Percentiles rank a stretch among this genome's conserved stretches.
Evolutionary conservation across 345 rosid species (phyloP).

Genomic region (Salix purpurea): DNA sequence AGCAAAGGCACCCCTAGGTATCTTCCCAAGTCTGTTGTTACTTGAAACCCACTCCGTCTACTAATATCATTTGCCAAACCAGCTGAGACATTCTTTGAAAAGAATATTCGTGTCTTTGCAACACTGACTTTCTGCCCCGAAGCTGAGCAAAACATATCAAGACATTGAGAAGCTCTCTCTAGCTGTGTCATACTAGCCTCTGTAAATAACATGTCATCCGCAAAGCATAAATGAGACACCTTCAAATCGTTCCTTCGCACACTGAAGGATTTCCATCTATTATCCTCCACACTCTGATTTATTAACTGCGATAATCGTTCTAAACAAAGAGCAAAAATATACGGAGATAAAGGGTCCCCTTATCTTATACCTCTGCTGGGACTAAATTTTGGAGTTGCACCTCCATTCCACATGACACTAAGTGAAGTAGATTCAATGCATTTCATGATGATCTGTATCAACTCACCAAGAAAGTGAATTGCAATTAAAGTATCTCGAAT

Average conservation of each 20-base stretch:
- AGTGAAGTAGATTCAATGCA: not conserved
- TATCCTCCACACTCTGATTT: not conserved
- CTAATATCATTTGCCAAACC: too few relatives aligned
- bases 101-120: not conserved
- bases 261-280: too few relatives aligned
- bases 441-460: not conserved
- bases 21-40: too few relatives aligned
- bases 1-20: too few relatives aligned
- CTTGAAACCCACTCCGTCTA: too few relatives aligned
- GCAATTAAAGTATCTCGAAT: not conserved
- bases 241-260: too few relatives aligned
- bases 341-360: not conserved
- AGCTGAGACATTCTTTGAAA: too few relatives aligned
- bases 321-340: not conserved
- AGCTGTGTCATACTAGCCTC: not conserved
- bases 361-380: not conserved
- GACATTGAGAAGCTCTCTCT: not conserved
- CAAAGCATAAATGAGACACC: not conserved
- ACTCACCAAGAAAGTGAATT: not conserved
- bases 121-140: not conserved
- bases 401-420: not conserved
- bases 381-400: not conserved
- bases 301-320: not conserved
- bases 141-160: not conserved
- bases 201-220: not conserved